Evolutionary conservation across 768 basidiomycete genomes (phyloP).

Genomic region (Calocybe cyanea): DNA sequence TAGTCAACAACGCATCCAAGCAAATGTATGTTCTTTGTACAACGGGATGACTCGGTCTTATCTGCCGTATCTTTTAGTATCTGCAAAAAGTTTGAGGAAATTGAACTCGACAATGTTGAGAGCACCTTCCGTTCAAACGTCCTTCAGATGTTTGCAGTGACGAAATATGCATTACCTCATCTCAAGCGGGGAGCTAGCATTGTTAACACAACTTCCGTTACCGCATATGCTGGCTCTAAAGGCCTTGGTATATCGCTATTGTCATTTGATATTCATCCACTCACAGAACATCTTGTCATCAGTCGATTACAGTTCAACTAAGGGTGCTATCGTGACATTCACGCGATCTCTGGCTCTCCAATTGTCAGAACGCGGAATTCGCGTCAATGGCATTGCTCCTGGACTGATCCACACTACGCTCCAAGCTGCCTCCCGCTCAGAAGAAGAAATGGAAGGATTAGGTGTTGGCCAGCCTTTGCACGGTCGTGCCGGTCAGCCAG

Average conservation of each 20-base stretch:
- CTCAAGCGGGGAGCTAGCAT: constrained; percentile 55
- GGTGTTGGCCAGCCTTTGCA: constrained; percentile 46
- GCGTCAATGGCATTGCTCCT: constrained; percentile 51
- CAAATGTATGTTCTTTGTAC: constrained; percentile 27
- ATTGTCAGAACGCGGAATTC: constrained; percentile 27
- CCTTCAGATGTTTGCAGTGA: constrained; percentile 6
- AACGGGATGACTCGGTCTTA: not conserved
- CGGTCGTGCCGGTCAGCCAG: constrained; percentile 26
- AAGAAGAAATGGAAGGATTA: constrained; percentile 33
- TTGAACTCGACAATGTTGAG: constrained; percentile 45
- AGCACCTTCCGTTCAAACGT: constrained; percentile 5
- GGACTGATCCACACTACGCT: constrained; percentile 58
- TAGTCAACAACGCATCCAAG: constrained; percentile 60
- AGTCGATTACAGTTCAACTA: constrained; percentile 54
- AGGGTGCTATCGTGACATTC: constrained; percentile 57
- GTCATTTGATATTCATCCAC: not conserved
- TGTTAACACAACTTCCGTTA: constrained; percentile 61
- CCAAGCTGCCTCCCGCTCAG: constrained; percentile 49
- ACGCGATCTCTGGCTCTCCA: constrained; percentile 52
- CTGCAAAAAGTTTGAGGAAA: constrained; percentile 40
- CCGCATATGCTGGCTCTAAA: constrained; percentile 39
- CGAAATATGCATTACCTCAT: constrained; percentile 54
- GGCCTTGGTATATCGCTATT: constrained; percentile 18
- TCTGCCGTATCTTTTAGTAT: constrained; percentile 22
- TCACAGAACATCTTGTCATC: not conserved